A percentile compares a stretch with the other conserved stretches of the same genome.
Conservation (phyloP, 78 protist species). For the Goniomonas avonlea region DNA sequence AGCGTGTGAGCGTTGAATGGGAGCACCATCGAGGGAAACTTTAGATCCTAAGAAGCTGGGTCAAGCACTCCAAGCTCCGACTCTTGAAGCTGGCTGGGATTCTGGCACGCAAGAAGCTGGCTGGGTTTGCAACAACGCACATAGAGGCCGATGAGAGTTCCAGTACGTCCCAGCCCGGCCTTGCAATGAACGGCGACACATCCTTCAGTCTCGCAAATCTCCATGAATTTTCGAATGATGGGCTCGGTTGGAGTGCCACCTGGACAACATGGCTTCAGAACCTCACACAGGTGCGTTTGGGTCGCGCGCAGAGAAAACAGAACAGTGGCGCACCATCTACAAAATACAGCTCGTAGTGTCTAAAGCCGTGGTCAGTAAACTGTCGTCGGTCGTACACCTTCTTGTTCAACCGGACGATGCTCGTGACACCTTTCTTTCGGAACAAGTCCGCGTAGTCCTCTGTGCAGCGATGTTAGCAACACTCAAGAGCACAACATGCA, state of each 20-base stretch:
- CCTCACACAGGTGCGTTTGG: too few species aligned
- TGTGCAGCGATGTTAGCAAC: too few species aligned
- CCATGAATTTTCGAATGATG: conserved; percentile 43
- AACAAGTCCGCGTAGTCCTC: conserved; percentile 48
- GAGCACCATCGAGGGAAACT: too few species aligned
- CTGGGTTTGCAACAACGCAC: too few species aligned
- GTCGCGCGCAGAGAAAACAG: too few species aligned
- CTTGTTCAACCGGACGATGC: conserved; percentile 63
- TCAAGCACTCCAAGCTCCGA: too few species aligned
- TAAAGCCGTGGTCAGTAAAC: conserved; percentile 36
- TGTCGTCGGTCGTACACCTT: conserved; percentile 27
- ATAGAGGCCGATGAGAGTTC: conserved; percentile 57
- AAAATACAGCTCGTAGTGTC: conserved; percentile 58
- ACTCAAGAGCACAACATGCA: too few species aligned
- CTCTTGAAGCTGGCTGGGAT: too few species aligned
- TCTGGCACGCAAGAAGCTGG: too few species aligned
- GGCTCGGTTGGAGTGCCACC: conserved; percentile 43
- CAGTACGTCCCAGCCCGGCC: conserved; percentile 70
- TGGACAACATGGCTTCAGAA: too few species aligned
- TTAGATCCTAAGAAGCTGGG: too few species aligned
- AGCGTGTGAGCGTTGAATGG: too few species aligned
- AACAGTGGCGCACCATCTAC: conserved; percentile 62
- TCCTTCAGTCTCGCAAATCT: conserved; percentile 34
- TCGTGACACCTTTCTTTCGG: conserved; percentile 34
- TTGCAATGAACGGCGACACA: conserved; percentile 48